phyloP scores from a whole-genome alignment of 2,329 filamentous ascomycete genomes.

The Chaetomiaceae sp. region DNA sequence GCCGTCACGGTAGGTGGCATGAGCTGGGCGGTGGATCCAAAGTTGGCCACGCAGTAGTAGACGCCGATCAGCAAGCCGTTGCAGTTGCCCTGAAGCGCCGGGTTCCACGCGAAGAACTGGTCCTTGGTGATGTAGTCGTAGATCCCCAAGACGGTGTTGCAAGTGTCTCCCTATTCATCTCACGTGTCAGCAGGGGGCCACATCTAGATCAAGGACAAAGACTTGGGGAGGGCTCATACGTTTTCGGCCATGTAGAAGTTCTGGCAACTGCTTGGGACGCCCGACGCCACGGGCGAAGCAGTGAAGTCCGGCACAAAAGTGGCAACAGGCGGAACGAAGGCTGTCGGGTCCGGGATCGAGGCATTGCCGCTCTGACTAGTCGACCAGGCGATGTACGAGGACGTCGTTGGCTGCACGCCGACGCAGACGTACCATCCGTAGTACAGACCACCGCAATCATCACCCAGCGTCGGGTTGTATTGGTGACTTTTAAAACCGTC shows the following conservation, averaged over 20 bases:
- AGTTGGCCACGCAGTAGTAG: conserved; percentile 23
- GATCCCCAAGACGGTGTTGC: conserved; percentile 7
- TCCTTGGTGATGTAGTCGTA: conserved; percentile 19
- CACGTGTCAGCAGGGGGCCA: not conserved
- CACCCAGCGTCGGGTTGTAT: not conserved
- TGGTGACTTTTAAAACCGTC: too few relatives aligned
- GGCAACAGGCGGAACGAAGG: not conserved
- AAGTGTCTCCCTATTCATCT: conserved; percentile 8
- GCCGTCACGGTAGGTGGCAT: conserved; percentile 17
- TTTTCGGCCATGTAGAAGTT: not conserved
- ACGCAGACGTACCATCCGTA: conserved; percentile 1
- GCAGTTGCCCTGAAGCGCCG: conserved; percentile 21
- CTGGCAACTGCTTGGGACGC: not conserved
- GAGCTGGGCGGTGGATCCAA: conserved; percentile 4
- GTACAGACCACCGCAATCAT: not conserved
- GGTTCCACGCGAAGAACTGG: conserved; percentile 28
- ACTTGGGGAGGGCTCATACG: not conserved
- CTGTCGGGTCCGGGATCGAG: not conserved
- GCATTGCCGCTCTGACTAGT: not conserved
- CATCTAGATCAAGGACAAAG: not conserved
- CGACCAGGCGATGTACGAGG: not conserved
- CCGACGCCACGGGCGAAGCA: not conserved
- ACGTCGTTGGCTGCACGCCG: not conserved
- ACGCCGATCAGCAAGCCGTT: conserved; percentile 21
- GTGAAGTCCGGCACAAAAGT: conserved; percentile 2